Conservation (phyloP, 768 basidiomycete species). For the Crepidotus variabilis region DNA sequence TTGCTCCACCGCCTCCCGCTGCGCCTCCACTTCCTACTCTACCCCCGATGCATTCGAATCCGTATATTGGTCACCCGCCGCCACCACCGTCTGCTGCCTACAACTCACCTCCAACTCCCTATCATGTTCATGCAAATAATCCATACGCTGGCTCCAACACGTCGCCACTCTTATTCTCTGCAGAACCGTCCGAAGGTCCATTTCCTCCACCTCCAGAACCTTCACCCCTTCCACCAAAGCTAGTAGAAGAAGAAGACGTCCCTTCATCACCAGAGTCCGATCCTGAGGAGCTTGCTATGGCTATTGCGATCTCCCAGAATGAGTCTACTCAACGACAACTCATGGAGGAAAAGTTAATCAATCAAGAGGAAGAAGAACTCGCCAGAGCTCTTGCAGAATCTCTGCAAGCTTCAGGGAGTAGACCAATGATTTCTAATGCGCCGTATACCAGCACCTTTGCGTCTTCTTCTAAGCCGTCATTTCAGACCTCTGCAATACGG, state of each 20-base stretch:
- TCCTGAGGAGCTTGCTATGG: conserved; percentile 43
- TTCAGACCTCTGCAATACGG: not conserved
- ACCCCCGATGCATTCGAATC: conserved; percentile 8
- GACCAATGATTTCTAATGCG: not conserved
- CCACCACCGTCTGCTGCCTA: not conserved
- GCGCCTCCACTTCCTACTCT: conserved; percentile 15
- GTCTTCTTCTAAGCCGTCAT: not conserved
- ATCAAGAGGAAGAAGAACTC: conserved; percentile 64
- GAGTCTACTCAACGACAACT: conserved; percentile 32
- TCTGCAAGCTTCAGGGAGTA: conserved; percentile 15
- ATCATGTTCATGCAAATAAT: not conserved
- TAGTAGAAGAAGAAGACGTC: conserved; percentile 9
- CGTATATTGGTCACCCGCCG: not conserved
- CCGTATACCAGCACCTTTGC: not conserved
- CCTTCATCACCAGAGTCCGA: conserved; percentile 21
- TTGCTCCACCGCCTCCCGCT: conserved; percentile 2
- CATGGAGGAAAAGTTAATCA: conserved; percentile 28
- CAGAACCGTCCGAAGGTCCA: not conserved
- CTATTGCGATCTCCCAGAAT: conserved; percentile 45
- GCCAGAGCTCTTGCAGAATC: conserved; percentile 53
- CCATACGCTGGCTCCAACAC: not conserved
- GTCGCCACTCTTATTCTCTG: not conserved
- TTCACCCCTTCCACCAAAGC: conserved; percentile 15
- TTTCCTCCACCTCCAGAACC: conserved; percentile 18
- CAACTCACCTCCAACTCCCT: not conserved